Evolutionary conservation across 805 yeast species (phyloP).

Genomic region (Brettanomyces sp.): DNA sequence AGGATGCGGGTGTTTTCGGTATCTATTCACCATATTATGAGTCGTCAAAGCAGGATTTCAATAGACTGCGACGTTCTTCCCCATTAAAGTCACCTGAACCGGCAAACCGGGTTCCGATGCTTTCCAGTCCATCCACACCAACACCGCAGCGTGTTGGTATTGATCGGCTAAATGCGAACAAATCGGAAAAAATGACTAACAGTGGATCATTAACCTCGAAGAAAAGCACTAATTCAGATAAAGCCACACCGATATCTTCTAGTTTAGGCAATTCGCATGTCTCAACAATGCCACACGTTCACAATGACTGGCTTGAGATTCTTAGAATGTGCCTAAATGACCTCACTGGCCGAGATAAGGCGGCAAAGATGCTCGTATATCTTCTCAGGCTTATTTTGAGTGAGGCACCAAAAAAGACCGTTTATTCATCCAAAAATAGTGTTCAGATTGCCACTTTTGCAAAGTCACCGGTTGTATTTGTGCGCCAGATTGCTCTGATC

Average conservation of each 20-base stretch:
- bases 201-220: too few species aligned
- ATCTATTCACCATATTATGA: slow-evolving; percentile 20
- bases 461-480: too few species aligned
- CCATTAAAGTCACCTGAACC: slow-evolving; percentile 6
- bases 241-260: too few species aligned
- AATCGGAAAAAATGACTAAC: too few species aligned
- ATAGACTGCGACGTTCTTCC: slow-evolving; percentile 8
- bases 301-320: background rate
- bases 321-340: slow-evolving; percentile 28
- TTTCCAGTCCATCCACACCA: background rate
- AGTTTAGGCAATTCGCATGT: too few species aligned
- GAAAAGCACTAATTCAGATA: too few species aligned
- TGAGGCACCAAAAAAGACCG: background rate
- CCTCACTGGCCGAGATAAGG: slow-evolving; percentile 61
- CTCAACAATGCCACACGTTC: too few species aligned
- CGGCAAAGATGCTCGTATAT: slow-evolving; percentile 58
- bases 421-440: too few species aligned
- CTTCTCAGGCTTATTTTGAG: slow-evolving; percentile 39
- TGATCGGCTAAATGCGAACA: too few species aligned
- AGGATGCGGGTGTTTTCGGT: slow-evolving; percentile 21
- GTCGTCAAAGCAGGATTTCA: slow-evolving; percentile 8
- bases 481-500: too few species aligned
- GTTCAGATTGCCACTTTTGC: too few species aligned
- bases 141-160: background rate
- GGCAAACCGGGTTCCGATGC: background rate